phyloP scores from a whole-genome alignment of 2,329 filamentous ascomycete species.

The Stachybotrys chlorohalonatus region DNA sequence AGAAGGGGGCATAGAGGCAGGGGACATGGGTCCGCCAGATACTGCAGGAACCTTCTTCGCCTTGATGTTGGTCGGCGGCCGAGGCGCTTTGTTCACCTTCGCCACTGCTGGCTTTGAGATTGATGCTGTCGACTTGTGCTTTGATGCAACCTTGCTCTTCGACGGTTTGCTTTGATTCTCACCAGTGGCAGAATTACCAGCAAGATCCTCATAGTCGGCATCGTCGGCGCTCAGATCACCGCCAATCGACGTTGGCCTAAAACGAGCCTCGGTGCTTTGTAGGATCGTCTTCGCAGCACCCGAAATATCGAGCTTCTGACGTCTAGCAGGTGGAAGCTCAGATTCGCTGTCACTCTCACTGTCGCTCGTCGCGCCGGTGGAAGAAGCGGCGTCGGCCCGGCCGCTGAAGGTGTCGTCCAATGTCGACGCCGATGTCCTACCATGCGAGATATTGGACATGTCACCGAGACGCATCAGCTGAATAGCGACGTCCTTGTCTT shows the following conservation, averaged over 20 bases:
- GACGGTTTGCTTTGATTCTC: constrained; percentile 30
- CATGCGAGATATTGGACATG: constrained; percentile 86
- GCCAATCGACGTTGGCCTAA: constrained; percentile 42
- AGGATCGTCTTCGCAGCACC: constrained; percentile 37
- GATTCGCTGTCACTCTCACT: constrained; percentile 58
- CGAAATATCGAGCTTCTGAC: constrained; percentile 43
- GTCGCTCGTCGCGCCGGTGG: constrained; percentile 76
- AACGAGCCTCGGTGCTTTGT: constrained; percentile 43
- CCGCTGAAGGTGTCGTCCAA: constrained; percentile 91
- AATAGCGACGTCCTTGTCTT: constrained; percentile 85
- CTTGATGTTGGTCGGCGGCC: constrained; percentile 30
- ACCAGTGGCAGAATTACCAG: constrained; percentile 23
- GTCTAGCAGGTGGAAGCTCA: constrained; percentile 49
- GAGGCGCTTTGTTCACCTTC: constrained; percentile 35
- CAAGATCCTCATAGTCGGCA: constrained; percentile 20
- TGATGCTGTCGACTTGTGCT: constrained; percentile 27
- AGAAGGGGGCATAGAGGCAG: constrained; percentile 59
- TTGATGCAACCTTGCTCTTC: constrained; percentile 27
- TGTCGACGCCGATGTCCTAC: constrained; percentile 86
- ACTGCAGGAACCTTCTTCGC: constrained; percentile 39
- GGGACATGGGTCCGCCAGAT: constrained; percentile 45
- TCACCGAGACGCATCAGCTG: constrained; percentile 95
- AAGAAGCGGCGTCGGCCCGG: constrained; percentile 74
- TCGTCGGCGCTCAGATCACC: constrained; percentile 25
- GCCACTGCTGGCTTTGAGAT: constrained; percentile 20